These are phyloP conservation scores for Berberis thunbergii DNA, from an alignment of 164 flowering plant species.

Conservation along the genomic window DNA sequence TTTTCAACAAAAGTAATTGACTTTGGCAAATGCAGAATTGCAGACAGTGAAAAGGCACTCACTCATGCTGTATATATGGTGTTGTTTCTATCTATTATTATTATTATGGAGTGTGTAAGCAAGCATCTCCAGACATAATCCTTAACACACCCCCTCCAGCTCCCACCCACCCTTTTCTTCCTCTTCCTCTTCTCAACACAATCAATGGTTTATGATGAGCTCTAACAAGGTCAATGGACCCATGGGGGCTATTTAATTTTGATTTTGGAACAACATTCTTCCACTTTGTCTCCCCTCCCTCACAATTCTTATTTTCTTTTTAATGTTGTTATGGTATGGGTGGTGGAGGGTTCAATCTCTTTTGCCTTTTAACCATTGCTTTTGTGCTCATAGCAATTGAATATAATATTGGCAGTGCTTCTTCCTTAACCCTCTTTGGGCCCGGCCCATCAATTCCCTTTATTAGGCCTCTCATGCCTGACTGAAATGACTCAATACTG, in stretches of 20 bases:
- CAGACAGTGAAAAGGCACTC: conserved; percentile 15
- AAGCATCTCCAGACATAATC: conserved; percentile 18
- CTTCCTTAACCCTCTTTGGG: no score
- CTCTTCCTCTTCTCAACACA: conserved; percentile 13
- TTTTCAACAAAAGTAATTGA: conserved; percentile 17
- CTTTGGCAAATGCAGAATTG: conserved; percentile 9
- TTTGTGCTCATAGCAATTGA: conserved; percentile 28
- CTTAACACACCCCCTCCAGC: neutral
- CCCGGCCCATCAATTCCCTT: neutral
- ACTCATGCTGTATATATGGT: conserved; percentile 25
- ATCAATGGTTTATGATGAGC: conserved; percentile 57
- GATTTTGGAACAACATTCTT: conserved; percentile 29
- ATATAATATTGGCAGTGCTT: conserved; percentile 46
- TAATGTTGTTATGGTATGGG: conserved; percentile 24
- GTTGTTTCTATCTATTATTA: conserved; percentile 28
- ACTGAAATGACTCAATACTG: no score
- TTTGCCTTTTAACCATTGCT: conserved; percentile 42
- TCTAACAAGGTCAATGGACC: conserved; percentile 38
- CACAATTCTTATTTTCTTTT: neutral
- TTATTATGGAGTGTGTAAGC: conserved; percentile 7
- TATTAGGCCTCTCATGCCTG: conserved; percentile 32
- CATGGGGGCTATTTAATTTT: conserved; percentile 14
- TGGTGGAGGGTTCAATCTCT: conserved; percentile 44
- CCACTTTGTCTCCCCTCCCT: conserved; percentile 30
- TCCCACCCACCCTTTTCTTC: no score